Conservation (phyloP, 441 rosid species). For the Croton setiger region DNA sequence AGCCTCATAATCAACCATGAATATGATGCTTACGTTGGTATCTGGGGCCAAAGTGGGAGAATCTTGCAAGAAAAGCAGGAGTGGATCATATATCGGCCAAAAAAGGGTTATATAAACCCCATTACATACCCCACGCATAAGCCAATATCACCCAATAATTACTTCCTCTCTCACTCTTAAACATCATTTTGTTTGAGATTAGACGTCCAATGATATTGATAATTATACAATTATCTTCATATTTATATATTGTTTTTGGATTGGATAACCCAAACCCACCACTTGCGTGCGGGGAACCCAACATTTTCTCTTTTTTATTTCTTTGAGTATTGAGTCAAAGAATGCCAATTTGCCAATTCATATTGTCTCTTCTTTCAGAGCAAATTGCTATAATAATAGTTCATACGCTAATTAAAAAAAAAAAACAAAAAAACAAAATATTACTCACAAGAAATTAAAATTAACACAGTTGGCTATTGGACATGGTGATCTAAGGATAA, state of each 20-base stretch:
- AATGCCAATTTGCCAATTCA: background rate
- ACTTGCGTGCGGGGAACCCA: slow-evolving; percentile 5
- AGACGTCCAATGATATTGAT: slow-evolving; percentile 3
- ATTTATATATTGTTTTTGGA: background rate
- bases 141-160: background rate
- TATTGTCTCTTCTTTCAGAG: background rate
- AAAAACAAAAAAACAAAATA: too few species aligned
- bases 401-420: too few species aligned
- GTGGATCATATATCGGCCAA: slow-evolving; percentile 3
- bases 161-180: background rate
- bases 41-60: background rate
- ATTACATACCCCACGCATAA: too few species aligned
- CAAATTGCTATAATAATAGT: too few species aligned
- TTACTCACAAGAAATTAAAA: too few species aligned
- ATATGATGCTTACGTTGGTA: too few species aligned
- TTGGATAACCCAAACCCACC: slow-evolving; percentile 8
- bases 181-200: background rate
- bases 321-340: too few species aligned
- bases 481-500: background rate
- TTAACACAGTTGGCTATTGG: too few species aligned
- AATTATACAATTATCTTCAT: background rate
- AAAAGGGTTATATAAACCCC: background rate
- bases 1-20: too few species aligned
- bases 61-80: background rate
- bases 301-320: background rate